Conservation (phyloP, 495 filamentous ascomycete genomes). For the Immersiella caudata region DNA sequence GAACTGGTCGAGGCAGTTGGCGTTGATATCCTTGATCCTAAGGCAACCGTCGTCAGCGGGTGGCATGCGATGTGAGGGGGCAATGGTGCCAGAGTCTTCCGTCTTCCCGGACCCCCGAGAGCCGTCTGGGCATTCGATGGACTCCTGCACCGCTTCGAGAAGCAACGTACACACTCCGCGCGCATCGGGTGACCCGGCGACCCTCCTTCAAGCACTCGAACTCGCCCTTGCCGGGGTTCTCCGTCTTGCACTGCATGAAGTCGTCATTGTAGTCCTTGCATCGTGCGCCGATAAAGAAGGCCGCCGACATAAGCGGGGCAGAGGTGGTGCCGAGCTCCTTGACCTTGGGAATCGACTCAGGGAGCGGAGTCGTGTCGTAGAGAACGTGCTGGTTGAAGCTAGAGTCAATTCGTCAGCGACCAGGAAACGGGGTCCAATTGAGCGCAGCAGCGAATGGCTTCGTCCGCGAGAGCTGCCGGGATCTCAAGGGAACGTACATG, state of each 20-base stretch:
- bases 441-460: constrained; percentile 29
- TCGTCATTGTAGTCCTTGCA: constrained; percentile 97
- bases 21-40: constrained; percentile 95
- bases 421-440: background rate
- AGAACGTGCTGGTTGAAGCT: constrained; percentile 94
- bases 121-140: background rate
- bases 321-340: constrained; percentile 89
- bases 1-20: constrained; percentile 88
- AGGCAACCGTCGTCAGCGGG: background rate
- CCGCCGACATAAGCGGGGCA: constrained; percentile 84
- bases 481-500: constrained; percentile 43
- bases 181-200: constrained; percentile 93
- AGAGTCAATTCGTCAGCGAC: constrained; percentile 35
- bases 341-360: constrained; percentile 85
- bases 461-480: background rate
- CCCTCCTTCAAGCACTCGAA: constrained; percentile 95
- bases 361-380: constrained; percentile 94
- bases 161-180: constrained; percentile 84
- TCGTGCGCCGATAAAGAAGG: constrained; percentile 96
- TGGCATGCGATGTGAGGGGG: background rate
- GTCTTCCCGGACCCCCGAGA: background rate
- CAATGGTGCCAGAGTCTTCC: background rate
- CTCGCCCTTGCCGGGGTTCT: constrained; percentile 84
- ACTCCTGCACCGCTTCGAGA: background rate
- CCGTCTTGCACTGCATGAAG: constrained; percentile 98